A percentile compares a stretch with the other conserved stretches of the same genome.
These are phyloP conservation scores for Chlorella sorokiniana DNA, from an alignment of 139 green algal genomes.

Conservation along the genomic window DNA sequence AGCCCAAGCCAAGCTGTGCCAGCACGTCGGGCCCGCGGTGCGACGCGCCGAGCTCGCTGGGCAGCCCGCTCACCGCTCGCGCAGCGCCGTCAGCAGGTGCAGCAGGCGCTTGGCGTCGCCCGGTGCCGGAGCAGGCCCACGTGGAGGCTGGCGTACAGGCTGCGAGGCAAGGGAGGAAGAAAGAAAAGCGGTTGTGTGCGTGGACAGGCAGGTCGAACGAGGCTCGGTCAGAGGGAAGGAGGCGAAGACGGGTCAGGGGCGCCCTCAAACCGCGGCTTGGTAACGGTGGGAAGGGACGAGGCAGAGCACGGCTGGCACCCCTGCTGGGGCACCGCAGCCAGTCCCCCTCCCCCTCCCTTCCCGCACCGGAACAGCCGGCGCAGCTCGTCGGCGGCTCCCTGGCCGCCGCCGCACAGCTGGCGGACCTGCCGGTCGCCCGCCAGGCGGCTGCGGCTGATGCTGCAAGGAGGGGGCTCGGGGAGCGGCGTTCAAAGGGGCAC, in stretches of 20 bases:
- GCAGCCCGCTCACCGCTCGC: not conserved
- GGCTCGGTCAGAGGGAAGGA: too few species aligned
- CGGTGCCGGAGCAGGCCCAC: slow-evolving; percentile 14
- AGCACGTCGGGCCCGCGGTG: too few species aligned
- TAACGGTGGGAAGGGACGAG: too few species aligned
- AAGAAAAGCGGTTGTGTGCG: too few species aligned
- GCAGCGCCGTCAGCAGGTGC: slow-evolving; percentile 6
- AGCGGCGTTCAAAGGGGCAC: not conserved
- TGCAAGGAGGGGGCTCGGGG: not conserved
- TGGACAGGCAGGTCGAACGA: too few species aligned
- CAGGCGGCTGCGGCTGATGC: not conserved
- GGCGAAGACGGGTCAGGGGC: too few species aligned
- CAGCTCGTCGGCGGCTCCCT: not conserved
- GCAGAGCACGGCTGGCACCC: too few species aligned
- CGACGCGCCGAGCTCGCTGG: too few species aligned
- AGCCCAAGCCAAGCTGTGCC: too few species aligned
- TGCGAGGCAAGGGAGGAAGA: not conserved
- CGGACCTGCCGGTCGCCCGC: not conserved
- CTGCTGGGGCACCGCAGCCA: too few species aligned
- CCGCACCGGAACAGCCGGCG: not conserved
- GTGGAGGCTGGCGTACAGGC: slow-evolving; percentile 13
- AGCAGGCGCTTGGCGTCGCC: slow-evolving; percentile 8
- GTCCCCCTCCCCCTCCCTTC: not conserved
- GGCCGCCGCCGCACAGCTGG: not conserved
- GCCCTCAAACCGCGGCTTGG: too few species aligned